A percentile compares a stretch with the other conserved stretches of the same genome.
Conservation (phyloP, 2,329 filamentous ascomycete species). For the Diaporthe ilicicola region DNA sequence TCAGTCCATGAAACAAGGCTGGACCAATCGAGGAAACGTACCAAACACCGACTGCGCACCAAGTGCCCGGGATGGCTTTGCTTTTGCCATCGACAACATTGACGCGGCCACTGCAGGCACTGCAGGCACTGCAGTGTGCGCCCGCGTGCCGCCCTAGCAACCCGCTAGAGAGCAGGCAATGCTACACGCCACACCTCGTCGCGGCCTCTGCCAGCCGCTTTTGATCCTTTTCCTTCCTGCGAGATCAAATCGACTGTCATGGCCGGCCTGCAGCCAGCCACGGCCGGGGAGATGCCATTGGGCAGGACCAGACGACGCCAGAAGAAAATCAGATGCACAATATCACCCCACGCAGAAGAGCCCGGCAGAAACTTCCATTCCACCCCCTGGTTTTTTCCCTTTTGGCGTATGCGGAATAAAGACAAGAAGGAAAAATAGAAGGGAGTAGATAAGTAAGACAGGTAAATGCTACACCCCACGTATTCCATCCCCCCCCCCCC, state of each 20-base stretch:
- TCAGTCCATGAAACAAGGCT: slow-evolving; percentile 1
- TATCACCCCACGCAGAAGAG: background rate
- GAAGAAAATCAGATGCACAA: background rate
- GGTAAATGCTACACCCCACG: slow-evolving; percentile 4
- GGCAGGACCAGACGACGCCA: background rate
- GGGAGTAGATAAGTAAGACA: background rate
- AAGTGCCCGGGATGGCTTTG: background rate
- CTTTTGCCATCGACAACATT: background rate
- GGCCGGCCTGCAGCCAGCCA: background rate
- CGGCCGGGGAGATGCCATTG: background rate
- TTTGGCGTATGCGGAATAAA: background rate
- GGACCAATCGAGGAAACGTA: background rate
- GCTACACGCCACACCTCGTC: background rate
- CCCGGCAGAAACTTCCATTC: background rate
- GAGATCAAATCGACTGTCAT: background rate
- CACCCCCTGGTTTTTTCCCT: background rate
- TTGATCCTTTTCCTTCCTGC: background rate
- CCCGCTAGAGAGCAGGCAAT: background rate
- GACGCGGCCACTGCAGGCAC: no score
- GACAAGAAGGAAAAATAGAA: background rate
- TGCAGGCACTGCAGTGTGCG: background rate
- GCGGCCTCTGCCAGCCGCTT: background rate
- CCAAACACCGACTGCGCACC: background rate
- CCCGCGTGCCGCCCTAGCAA: no score
- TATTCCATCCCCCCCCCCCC: background rate